Evolutionary conservation across 2,329 filamentous ascomycete species (phyloP), one percentile per base, ranked within the genome.

Genomic region (Ophiostoma australiae): DNA sequence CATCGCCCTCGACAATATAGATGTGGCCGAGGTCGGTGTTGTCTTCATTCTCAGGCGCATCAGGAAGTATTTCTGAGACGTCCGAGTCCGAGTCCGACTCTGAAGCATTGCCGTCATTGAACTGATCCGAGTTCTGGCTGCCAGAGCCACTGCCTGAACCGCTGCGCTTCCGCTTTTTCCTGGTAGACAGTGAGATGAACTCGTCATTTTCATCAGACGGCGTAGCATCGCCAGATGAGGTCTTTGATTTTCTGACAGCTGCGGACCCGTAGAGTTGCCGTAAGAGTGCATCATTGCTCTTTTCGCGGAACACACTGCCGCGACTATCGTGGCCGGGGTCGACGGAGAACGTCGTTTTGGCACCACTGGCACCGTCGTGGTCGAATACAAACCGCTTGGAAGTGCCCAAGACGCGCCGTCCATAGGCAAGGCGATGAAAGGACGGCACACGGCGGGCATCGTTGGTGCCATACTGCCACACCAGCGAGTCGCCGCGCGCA

Each of bases 401-500:
- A 0, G 90, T 81, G 0, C 94, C 94, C 15, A 98, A 79, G 0
- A 97, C 82, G 0, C 97, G 82, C 71, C 84, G 84, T 2, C 93
- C 93, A 70, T 83, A 82, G 17, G 93, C 91, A 73, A 82, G 81
- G 6, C 92, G 89, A 73, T 85, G 84, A 77, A 96, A 97, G 2
- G 80, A 76, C 0, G 93, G 93, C 13, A 96, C 81, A 70, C 85
- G 86, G 74, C 91, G 91, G 48, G 87, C 87, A 77, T 97, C 89
- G 55, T 91, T 84, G 37, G 87, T 85, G 1, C 91, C 92, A 78
- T 94, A 97, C 35, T 85, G 85, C 65, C 90, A 79, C 74, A 95
- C 93, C 67, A 93, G 85, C 4, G 85, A 82, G 76, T 98, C 94
- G 0, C 94, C 94, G 76, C 88, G 89, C 61, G 83, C 87, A 79